Base-by-base conservation (phyloP, 1,284 basidiomycete genomes). In the Cryptococcus depauperatus region DNA sequence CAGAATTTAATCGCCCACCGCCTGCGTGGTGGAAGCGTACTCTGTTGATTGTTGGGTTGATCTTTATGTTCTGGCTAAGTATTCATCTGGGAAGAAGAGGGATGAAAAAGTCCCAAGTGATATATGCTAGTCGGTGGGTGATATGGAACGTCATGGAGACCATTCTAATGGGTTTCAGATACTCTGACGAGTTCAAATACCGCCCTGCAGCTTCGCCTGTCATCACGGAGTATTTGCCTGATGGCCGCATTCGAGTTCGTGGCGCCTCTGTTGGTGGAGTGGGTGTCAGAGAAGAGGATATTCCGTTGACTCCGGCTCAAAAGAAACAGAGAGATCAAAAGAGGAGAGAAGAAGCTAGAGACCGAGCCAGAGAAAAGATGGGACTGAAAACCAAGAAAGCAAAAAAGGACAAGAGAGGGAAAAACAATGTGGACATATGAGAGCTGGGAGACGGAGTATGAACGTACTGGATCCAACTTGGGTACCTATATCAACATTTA, bases 181-280 rank as follows among this genome's bases (percentile, higher is more conserved):
- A 73, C 51, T 70, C 67, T 19, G 68, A 72, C 40, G 69, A 73
- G 57, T 62, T 60, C 60, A 68, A 64, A 47, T 73, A 62, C 52
- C 62, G 71, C n/a, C 71, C 71, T 2, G 71, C 71, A 14, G 67
- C 69, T 5, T 68, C 67, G 9, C 71, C 71, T 22, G 64, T 73
- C 11, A 72, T 73, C 45, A 73, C 70, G 30, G 70, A 73, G 49
- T 53, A 61, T 41, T 58, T 71, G 21, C 55, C 63, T 43, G 69
- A 70, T 52, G 70, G 70, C 16, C 59, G 67, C 4, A 64, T 72
- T 26, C 56, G 69, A 8, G 43, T 73, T 3, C 56, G 71, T 23
- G 71, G 71, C 11, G 71, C 70, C n/a, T 56, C 55, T 4, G 55
- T 64, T 0, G 71, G 66, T 22, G 67, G 67, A 4, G 59, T 68